A percentile compares a stretch with the other conserved stretches of the same genome.
phyloP scores from a whole-genome alignment of 805 yeast genomes.

The Candida golubevii region DNA sequence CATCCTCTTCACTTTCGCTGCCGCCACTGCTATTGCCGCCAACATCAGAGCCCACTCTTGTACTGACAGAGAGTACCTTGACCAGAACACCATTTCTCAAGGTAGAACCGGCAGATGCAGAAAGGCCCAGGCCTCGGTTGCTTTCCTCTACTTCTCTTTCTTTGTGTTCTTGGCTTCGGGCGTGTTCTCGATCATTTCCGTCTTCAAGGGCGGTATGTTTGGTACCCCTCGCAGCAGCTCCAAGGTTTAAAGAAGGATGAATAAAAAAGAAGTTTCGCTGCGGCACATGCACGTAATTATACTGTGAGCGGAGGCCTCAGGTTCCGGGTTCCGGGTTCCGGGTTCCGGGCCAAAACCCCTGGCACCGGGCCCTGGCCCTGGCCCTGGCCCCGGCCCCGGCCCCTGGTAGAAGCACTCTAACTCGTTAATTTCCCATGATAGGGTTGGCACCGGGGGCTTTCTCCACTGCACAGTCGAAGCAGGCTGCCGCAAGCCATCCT shows the following conservation, averaged over 20 bases:
- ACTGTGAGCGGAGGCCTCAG: background rate
- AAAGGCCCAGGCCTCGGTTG: constrained; percentile 82
- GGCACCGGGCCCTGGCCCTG: too few species aligned
- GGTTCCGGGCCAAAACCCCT: too few species aligned
- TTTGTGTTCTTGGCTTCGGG: constrained; percentile 66
- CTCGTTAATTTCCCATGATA: too few species aligned
- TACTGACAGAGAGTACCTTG: constrained; percentile 62
- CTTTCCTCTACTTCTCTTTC: constrained; percentile 83
- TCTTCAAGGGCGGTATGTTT: constrained; percentile 49
- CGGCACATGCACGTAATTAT: too few species aligned
- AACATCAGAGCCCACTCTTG: constrained; percentile 87
- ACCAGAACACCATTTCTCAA: constrained; percentile 64
- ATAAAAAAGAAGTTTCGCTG: background rate
- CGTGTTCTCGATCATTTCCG: constrained; percentile 54
- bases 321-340: too few species aligned
- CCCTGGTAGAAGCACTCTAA: too few species aligned
- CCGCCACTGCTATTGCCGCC: constrained; percentile 91
- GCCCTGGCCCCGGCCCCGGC: too few species aligned
- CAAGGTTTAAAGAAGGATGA: constrained; percentile 4
- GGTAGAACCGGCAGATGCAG: constrained; percentile 86
- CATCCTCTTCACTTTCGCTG: constrained; percentile 88
- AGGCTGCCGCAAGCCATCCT: too few species aligned
- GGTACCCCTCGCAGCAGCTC: constrained; percentile 18
- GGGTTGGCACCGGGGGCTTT: too few species aligned
- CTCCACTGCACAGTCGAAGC: too few species aligned